A percentile compares a stretch with the other conserved stretches of the same genome.
Conservation (phyloP, 306 rosid genomes). For the Casuarina glauca region DNA sequence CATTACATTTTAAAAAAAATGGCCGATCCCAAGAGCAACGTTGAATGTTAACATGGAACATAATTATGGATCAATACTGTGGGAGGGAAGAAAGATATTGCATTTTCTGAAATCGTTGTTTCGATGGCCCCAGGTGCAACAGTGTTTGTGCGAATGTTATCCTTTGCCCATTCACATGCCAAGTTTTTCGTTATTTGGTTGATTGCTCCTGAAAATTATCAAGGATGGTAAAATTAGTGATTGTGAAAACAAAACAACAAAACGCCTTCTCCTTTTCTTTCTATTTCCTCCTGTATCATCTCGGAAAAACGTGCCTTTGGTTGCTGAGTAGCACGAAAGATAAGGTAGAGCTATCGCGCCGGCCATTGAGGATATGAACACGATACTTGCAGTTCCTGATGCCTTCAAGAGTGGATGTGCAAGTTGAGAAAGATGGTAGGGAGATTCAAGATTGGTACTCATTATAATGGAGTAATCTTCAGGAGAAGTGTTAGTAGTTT, state of each 20-base stretch:
- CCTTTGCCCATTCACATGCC: constrained; percentile 79
- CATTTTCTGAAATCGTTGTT: not conserved
- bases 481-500: constrained; percentile 6
- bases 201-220: constrained; percentile 47
- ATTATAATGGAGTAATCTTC: constrained; percentile 35
- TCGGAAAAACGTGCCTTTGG: constrained; percentile 45
- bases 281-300: not conserved
- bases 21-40: no score
- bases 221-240: not conserved
- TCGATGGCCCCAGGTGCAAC: constrained; percentile 54
- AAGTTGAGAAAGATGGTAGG: constrained; percentile 45
- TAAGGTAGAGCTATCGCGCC: constrained; percentile 44
- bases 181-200: constrained; percentile 56
- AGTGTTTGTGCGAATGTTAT: constrained; percentile 48
- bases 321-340: constrained; percentile 46
- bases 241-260: not conserved
- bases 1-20: no score
- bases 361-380: constrained; percentile 47
- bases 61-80: not conserved
- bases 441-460: constrained; percentile 36
- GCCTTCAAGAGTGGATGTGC: constrained; percentile 50
- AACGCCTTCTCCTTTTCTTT: not conserved
- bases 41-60: no score
- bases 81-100: not conserved
- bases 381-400: constrained; percentile 42